Percentiles rank a stretch among this genome's conserved stretches.
These are phyloP conservation scores for Trichoderma sp. DNA, from an alignment of 2,329 filamentous ascomycete species.

Conservation along the genomic window DNA sequence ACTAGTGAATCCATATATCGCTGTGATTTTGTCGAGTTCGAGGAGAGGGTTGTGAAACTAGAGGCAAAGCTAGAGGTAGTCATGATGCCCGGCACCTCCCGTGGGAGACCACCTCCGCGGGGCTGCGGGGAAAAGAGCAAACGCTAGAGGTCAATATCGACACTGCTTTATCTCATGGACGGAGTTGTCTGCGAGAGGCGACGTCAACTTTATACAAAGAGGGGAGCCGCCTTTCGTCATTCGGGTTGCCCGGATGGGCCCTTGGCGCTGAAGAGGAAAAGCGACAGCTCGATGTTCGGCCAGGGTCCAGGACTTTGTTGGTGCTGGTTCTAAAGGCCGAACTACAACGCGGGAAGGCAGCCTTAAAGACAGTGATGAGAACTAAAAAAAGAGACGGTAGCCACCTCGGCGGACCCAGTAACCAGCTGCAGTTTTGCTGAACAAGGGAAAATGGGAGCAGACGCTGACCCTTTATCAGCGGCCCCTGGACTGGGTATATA, in stretches of 20 bases:
- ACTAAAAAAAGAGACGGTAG: constrained; percentile 22
- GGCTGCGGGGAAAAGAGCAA: constrained; percentile 5
- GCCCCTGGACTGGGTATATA: constrained; percentile 23
- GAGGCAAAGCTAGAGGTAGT: constrained; percentile 27
- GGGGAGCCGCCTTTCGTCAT: constrained; percentile 4
- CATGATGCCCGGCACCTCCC: constrained; percentile 27
- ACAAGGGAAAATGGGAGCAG: constrained; percentile 15
- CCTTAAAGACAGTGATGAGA: constrained; percentile 14
- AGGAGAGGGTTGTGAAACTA: constrained; percentile 20
- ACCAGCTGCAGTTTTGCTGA: background rate
- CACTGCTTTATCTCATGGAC: background rate
- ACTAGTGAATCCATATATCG: constrained; percentile 57
- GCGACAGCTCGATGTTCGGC: background rate
- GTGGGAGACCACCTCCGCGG: constrained; percentile 21
- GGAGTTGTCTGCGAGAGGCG: background rate
- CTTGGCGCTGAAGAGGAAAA: background rate
- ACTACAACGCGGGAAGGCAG: constrained; percentile 14
- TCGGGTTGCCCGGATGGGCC: constrained; percentile 13
- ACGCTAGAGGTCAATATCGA: background rate
- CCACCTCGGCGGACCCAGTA: background rate
- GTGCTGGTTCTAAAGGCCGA: background rate
- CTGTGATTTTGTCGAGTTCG: constrained; percentile 38
- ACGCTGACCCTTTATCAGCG: constrained; percentile 12
- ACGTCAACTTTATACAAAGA: background rate
- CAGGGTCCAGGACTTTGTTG: background rate